Base-by-base conservation (phyloP, 2,329 filamentous ascomycete genomes). In the Pseudogymnoascus sp. region DNA sequence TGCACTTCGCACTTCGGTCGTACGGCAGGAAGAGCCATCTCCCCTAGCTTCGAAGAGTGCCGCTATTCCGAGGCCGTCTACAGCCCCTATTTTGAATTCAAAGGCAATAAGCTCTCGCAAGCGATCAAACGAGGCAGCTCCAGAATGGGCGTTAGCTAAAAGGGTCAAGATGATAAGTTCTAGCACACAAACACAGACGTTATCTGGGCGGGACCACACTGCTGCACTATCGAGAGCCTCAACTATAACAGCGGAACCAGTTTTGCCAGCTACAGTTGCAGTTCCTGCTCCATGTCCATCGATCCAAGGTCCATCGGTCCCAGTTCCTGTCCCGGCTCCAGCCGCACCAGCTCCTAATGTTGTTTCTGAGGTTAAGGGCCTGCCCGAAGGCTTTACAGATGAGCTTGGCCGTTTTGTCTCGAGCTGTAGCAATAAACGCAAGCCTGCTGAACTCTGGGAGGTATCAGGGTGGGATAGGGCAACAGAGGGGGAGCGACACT, bases 401-500 rank as follows among this genome's bases (percentile, higher is more conserved):
- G 55, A 39, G 1, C 18, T 70, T 52, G 67, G 68, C 21, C 45
- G 38, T 10, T 68, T 68, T 21, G 41, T 70, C 18, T 58, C 61
- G 6, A 66, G 62, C 28, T 55, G 66, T 58, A 65, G 63, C 63
- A 23, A 64, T 57, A 63, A 63, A 26, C 63, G 65, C 23, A 19
- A 66, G 60, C 60, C 64, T 61, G 60, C 45, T 55, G 67, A 67
- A 19, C 57, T 70, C n/a, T 69, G 64, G 64, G 38, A 70, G 59
- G 56, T 61, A 60, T 61, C 66, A 62, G 38, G 68, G 61, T 65
- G 65, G 63, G 48, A 58, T 60, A 61, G 67, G 9, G 63, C 61
- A n/a, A 59, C 71, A 21, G 68, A 71, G 13, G 74, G 77, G 18
- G 67, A 70, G 33, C 73, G 79, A 6, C 69, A 72, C 52, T 67